Evolutionary conservation across 106 monocot species (phyloP), one percentile per base, ranked within the genome.

Genomic region (Acorus gramineus): DNA sequence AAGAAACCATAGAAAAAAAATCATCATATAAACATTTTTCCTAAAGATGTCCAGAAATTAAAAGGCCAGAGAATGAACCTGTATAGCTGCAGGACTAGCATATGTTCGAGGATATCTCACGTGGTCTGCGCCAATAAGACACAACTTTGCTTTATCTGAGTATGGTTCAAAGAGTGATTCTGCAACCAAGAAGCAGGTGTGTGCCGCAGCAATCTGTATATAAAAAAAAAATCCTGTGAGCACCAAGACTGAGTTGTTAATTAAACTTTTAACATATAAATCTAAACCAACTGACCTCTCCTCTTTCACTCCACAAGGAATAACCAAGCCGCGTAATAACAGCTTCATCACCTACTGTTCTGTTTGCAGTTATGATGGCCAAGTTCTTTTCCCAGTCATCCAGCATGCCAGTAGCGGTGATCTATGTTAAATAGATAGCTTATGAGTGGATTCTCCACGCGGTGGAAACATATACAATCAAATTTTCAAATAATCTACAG

Each of bases 341-440:
- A 47, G 88, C 77, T 63, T 87, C 88, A 76, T 98, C 98, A 79
- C 84, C 79, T 61, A 88, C 86, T 56, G 98, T 98, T 74, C 92
- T 88, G 60, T 98, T 98, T 55, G 92, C 89, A 59, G 81, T 81
- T 76, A 99, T 92, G 49, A 99, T 79, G 0, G 92, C 98, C 55
- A 99, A 56, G 75, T 99, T 99, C 52, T 92, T 92, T 82, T 92
- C 79, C 98, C 98, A 99, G 45, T 80, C 84, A 78, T 99, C 92
- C 45, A 99, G 70, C 85, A 99, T 84, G 44, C 85, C 77, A 59
- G 64, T 80, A 47, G 70, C 65, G 68, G 57, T 71, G 70, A 65
- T 46, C 98, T 92, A 69, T 46, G 50, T 66, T 11, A 48, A 43
- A 71, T 69, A 8, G 7, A 61, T 74, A 55, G 76, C n/a, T 28